Conservation (phyloP, 768 basidiomycete genomes). For the Omphalotus guepiniiformis region DNA sequence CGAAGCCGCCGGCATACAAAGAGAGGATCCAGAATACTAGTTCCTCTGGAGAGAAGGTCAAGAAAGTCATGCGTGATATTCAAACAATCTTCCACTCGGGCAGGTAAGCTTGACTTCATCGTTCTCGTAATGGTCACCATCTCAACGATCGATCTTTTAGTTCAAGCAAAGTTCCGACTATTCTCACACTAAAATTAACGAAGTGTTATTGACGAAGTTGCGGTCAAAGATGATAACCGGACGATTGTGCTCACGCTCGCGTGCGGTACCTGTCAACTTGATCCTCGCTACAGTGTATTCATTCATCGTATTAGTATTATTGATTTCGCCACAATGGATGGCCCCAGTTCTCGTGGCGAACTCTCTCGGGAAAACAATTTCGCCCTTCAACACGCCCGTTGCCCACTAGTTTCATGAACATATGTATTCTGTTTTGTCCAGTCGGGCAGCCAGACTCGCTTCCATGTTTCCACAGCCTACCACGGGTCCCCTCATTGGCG, state of each 20-base stretch:
- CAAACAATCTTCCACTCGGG: conserved; percentile 42
- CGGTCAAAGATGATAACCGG: conserved; percentile 84
- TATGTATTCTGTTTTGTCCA: conserved; percentile 81
- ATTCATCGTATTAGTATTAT: conserved; percentile 84
- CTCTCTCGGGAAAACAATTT: conserved; percentile 98
- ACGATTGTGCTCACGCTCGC: conserved; percentile 76
- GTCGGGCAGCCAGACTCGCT: conserved; percentile 78
- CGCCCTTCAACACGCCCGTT: conserved; percentile 84
- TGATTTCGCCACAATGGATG: conserved; percentile 85
- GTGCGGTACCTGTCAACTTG: conserved; percentile 4
- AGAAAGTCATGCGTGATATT: conserved; percentile 61
- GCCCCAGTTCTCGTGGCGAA: conserved; percentile 84
- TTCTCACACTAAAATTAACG: conserved; percentile 67
- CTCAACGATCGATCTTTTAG: conserved; percentile 27
- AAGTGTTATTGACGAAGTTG: conserved; percentile 86
- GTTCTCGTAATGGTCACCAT: background rate
- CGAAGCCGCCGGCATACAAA: conserved; percentile 62
- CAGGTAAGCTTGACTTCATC: conserved; percentile 34
- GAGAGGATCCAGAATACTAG: conserved; percentile 88
- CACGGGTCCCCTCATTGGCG: conserved; percentile 83
- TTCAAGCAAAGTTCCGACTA: conserved; percentile 63
- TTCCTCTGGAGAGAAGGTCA: conserved; percentile 82
- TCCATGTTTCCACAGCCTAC: conserved; percentile 87
- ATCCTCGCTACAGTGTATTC: conserved; percentile 4
- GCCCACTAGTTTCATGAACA: conserved; percentile 89